Evolutionary conservation across 495 filamentous ascomycete genomes (phyloP), one percentile per base, ranked within the genome.

Genomic region (Astrothelium macrocarpum): DNA sequence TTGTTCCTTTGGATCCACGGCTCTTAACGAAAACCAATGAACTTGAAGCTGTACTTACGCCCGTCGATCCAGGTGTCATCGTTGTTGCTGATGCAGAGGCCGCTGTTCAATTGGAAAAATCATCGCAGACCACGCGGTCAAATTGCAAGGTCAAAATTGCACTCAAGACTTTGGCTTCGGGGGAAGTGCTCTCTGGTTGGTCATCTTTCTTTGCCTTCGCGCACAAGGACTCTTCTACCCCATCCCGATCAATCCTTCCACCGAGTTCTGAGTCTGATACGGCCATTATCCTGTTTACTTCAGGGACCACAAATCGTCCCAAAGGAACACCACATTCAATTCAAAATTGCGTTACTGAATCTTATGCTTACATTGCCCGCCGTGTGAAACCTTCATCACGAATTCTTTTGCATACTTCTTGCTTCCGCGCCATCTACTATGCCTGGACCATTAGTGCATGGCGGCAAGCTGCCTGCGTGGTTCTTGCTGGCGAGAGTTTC

Each of bases 261-360:
- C 34, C 34, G 34, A 14, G 34, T 5, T 39, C 34, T 14, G 34
- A 39, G 34, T 5, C 34, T 39, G 59, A 32, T 25, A 60, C 18
- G 9, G 31, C 59, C 31, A 16, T 31, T 20, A 36, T 63, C 43
- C 45, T 63, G 32, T 63, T 63, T 34, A 63, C 61, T 45, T 53
- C 43, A 20, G 61, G 61, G 2, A 63, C 61, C 2, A 63, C 42
- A 26, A 39, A 53, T 14, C 61, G 61, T 2, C 61, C 61, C n/a
- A 63, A 63, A 26, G 61, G 61, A 7, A 32, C 43, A 12, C 39
- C 43, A 14, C 28, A 45, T 26, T 32, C 34, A 20, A 32, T 46
- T 14, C 4, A 32, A 34, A 63, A 63, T 34, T 32, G 45, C 28
- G 12, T 36, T 20, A 25, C 34, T 34, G 26, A 46, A 45, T 26